These are phyloP conservation scores for Trichoderma sp. DNA, from an alignment of 2,329 filamentous ascomycete genomes.

Conservation along the genomic window DNA sequence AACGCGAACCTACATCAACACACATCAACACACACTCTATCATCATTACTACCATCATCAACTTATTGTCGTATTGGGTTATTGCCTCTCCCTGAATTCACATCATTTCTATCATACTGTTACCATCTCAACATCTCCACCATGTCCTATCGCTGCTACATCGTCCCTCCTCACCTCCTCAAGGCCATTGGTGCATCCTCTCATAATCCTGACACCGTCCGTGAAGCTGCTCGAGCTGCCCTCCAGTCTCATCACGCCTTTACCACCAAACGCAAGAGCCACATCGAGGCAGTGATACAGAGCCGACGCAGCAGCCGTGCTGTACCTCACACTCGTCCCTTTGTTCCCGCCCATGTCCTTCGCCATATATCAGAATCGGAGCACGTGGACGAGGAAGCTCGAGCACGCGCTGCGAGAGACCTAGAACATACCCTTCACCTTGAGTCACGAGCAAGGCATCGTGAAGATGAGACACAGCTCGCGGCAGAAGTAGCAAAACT, in stretches of 20 bases:
- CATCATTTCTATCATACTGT: not conserved
- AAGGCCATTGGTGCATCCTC: constrained; percentile 42
- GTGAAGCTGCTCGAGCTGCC: constrained; percentile 37
- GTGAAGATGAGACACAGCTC: constrained; percentile 19
- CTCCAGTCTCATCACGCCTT: constrained; percentile 36
- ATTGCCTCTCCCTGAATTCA: no score
- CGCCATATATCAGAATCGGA: constrained; percentile 38
- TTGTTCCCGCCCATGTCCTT: constrained; percentile 43
- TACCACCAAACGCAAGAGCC: constrained; percentile 34
- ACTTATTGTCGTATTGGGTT: not conserved
- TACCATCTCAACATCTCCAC: not conserved
- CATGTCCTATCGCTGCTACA: constrained; percentile 36
- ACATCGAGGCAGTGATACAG: constrained; percentile 35
- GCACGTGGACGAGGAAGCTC: constrained; percentile 40
- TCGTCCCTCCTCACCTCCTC: constrained; percentile 49
- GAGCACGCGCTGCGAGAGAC: constrained; percentile 37
- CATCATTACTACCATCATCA: not conserved
- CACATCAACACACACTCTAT: not conserved
- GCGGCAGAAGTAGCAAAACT: constrained; percentile 2
- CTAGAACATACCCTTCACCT: constrained; percentile 40
- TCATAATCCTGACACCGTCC: constrained; percentile 37
- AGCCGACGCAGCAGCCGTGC: constrained; percentile 31
- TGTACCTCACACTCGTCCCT: constrained; percentile 26
- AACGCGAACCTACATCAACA: not conserved
- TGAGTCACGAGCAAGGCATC: constrained; percentile 20